Conservation (phyloP, 345 rosid species). For the Ricinus communis region DNA sequence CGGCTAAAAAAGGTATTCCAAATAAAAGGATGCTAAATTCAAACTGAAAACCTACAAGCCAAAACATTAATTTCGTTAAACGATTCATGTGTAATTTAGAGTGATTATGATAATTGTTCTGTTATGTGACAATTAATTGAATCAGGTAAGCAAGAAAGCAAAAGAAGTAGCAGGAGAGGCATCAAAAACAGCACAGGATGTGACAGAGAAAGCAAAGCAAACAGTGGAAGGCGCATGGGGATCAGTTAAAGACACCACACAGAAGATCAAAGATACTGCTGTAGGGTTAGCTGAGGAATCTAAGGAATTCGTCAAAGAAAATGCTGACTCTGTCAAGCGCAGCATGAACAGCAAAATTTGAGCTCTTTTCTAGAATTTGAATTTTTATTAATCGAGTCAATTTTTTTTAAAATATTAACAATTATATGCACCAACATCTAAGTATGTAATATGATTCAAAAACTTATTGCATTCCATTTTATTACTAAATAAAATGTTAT, state of each 20-base stretch:
- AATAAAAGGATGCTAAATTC: too few species aligned
- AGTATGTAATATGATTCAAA: neutral
- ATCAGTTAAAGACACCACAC: conserved; percentile 35
- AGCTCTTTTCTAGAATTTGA: too few species aligned
- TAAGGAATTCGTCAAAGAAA: conserved; percentile 29
- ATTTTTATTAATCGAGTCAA: neutral
- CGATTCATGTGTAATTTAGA: too few species aligned
- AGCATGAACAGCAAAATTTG: conserved; percentile 41
- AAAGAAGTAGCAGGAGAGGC: conserved; percentile 22
- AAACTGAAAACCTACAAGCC: too few species aligned
- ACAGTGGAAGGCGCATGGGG: conserved; percentile 42
- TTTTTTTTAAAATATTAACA: neutral
- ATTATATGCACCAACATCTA: neutral
- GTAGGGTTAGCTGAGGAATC: conserved; percentile 29
- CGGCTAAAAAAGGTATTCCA: too few species aligned
- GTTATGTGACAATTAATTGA: neutral
- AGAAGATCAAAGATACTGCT: conserved; percentile 32
- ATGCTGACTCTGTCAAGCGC: conserved; percentile 38
- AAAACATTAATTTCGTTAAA: too few species aligned
- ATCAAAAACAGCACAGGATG: neutral
- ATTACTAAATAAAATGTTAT: too few species aligned
- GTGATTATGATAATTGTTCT: neutral
- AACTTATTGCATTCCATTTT: too few species aligned
- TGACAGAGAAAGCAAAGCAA: conserved; percentile 32
- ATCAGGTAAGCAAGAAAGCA: conserved; percentile 30